These are phyloP conservation scores for Exophiala mesophila DNA, from an alignment of 2,329 filamentous ascomycete genomes.

Conservation along the genomic window DNA sequence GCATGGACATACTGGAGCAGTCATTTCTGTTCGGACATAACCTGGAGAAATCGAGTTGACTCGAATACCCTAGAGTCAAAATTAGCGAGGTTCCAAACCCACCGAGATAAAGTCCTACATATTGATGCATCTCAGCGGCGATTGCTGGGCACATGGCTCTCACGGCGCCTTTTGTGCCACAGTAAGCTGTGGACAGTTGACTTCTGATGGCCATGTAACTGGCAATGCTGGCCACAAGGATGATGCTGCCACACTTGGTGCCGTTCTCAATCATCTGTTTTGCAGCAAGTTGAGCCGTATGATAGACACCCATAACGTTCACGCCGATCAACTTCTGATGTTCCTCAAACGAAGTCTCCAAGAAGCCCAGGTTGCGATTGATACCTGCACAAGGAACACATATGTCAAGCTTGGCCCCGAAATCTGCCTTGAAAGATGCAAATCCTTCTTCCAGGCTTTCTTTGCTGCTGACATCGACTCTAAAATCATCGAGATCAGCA, in stretches of 20 bases:
- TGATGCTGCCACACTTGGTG: conserved; percentile 49
- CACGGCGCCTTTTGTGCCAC: conserved; percentile 46
- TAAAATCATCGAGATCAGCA: conserved; percentile 12
- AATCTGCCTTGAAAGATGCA: conserved; percentile 32
- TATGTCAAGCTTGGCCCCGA: conserved; percentile 38
- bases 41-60: conserved; percentile 42
- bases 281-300: conserved; percentile 46
- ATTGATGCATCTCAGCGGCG: conserved; percentile 41
- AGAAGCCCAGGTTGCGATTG: conserved; percentile 41
- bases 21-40: conserved; percentile 37
- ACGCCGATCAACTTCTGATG: conserved; percentile 40
- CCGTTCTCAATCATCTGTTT: conserved; percentile 49
- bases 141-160: conserved; percentile 45
- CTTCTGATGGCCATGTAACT: conserved; percentile 48
- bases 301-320: conserved; percentile 45
- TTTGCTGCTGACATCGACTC: conserved; percentile 38
- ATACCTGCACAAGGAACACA: conserved; percentile 45
- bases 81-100: background rate
- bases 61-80: conserved; percentile 34
- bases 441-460: conserved; percentile 33
- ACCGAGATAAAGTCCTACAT: no score
- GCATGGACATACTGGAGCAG: conserved; percentile 28
- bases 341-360: conserved; percentile 42
- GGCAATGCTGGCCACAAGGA: conserved; percentile 52
- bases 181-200: conserved; percentile 46